phyloP scores from a whole-genome alignment of 2,329 filamentous ascomycete genomes.

The Aspergillus piperis region DNA sequence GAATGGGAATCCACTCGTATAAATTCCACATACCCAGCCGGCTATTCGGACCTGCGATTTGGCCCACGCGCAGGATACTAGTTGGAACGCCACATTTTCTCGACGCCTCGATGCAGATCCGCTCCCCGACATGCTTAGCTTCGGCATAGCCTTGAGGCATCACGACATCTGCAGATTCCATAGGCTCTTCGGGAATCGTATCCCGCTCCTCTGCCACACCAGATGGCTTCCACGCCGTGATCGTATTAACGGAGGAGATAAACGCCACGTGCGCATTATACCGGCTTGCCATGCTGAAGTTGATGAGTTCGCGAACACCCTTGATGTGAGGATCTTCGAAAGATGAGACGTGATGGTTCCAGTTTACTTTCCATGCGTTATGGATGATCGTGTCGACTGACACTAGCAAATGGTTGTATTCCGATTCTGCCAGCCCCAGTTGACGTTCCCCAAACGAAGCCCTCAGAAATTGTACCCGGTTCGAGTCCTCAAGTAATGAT shows the following conservation, averaged over 20 bases:
- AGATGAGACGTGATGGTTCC: conserved; percentile 32
- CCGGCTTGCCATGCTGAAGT: conserved; percentile 22
- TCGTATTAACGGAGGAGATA: conserved; percentile 30
- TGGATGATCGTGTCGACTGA: conserved; percentile 35
- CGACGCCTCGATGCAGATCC: conserved; percentile 41
- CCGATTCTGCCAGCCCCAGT: too few species aligned
- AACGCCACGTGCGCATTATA: conserved; percentile 28
- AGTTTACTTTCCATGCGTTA: conserved; percentile 43
- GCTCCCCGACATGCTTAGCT: conserved; percentile 43
- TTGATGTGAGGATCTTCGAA: conserved; percentile 34
- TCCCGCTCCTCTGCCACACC: too few species aligned
- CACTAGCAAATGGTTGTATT: neutral
- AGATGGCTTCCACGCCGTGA: conserved; percentile 20
- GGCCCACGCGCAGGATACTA: conserved; percentile 33
- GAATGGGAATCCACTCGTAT: conserved; percentile 58
- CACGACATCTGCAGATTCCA: conserved; percentile 21
- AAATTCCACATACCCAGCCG: conserved; percentile 50
- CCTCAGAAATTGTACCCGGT: too few species aligned
- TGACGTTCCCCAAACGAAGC: too few species aligned
- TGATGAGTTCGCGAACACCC: conserved; percentile 29
- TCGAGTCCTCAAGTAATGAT: too few species aligned
- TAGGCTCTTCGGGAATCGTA: neutral
- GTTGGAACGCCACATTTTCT: conserved; percentile 18
- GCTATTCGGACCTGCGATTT: conserved; percentile 30
- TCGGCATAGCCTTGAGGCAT: conserved; percentile 37